Conservation (phyloP, 2,329 filamentous ascomycete genomes). For the Albophoma yamanashiensis region DNA sequence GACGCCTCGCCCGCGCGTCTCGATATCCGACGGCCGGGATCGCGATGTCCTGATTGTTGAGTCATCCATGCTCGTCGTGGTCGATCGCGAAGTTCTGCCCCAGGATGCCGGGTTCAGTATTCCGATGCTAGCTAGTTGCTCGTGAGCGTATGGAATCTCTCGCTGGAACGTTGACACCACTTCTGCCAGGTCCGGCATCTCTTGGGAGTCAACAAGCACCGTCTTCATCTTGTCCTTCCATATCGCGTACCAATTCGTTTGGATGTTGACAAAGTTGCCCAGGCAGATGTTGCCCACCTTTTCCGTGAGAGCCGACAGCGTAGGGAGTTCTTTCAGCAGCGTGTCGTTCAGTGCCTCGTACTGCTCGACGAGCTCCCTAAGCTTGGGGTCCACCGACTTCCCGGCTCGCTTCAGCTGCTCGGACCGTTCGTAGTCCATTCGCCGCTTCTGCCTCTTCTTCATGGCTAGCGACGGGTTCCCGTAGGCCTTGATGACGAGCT, state of each 20-base stretch:
- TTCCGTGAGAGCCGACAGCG: slow-evolving; percentile 70
- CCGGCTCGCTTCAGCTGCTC: slow-evolving; percentile 67
- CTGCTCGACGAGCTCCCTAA: slow-evolving; percentile 73
- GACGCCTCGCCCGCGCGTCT: slow-evolving; percentile 43
- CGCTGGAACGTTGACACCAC: slow-evolving; percentile 69
- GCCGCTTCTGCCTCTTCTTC: slow-evolving; percentile 89
- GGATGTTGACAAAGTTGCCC: slow-evolving; percentile 73
- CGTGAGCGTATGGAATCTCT: slow-evolving; percentile 69
- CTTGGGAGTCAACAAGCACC: slow-evolving; percentile 53
- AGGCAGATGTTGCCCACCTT: slow-evolving; percentile 76
- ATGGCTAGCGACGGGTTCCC: slow-evolving; percentile 79
- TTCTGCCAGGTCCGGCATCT: slow-evolving; percentile 57
- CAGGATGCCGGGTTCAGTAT: slow-evolving; percentile 67
- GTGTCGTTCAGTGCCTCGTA: slow-evolving; percentile 89
- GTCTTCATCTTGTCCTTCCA: slow-evolving; percentile 76
- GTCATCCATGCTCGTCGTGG: slow-evolving; percentile 43
- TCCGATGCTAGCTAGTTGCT: slow-evolving; percentile 57
- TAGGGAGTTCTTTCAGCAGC: slow-evolving; percentile 82
- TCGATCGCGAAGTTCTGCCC: slow-evolving; percentile 49
- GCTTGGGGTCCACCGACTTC: slow-evolving; percentile 80
- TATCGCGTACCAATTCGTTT: slow-evolving; percentile 70
- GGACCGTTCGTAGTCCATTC: slow-evolving; percentile 77
- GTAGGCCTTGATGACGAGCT: slow-evolving; percentile 67
- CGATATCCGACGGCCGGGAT: slow-evolving; percentile 36
- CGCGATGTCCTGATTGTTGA: slow-evolving; percentile 33